A percentile compares a stretch with the other conserved stretches of the same genome.
phyloP scores from a whole-genome alignment of 371 early-diverging fungal species.

The Capniomyces stellatus region DNA sequence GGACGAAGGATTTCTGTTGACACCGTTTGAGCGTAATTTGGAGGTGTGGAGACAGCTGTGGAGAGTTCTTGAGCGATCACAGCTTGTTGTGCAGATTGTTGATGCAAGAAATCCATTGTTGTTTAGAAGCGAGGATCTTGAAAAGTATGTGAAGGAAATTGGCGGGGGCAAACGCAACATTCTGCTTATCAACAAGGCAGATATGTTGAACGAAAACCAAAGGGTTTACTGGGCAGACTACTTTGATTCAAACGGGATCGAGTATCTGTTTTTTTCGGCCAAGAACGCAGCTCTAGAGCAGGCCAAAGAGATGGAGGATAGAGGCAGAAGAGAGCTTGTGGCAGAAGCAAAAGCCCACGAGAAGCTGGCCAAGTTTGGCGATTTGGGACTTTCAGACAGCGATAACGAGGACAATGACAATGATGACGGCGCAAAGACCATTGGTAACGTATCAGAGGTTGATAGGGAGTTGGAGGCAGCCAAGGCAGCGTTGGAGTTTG shows the following conservation, averaged over 20 bases:
- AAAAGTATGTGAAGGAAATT: slow-evolving; percentile 77
- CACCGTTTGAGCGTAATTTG: slow-evolving; percentile 97
- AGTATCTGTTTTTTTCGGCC: slow-evolving; percentile 85
- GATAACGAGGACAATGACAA: slow-evolving; percentile 13
- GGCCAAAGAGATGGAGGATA: slow-evolving; percentile 16
- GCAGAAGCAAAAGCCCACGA: slow-evolving; percentile 10
- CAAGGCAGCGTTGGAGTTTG: not conserved
- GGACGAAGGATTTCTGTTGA: slow-evolving; percentile 71
- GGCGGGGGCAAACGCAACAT: slow-evolving; percentile 64
- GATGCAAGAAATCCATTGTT: slow-evolving; percentile 96
- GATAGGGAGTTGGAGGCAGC: slow-evolving; percentile 5
- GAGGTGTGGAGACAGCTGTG: slow-evolving; percentile 99
- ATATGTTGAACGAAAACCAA: slow-evolving; percentile 72
- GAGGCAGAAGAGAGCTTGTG: slow-evolving; percentile 11
- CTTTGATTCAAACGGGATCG: slow-evolving; percentile 58
- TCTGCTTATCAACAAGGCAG: slow-evolving; percentile 95
- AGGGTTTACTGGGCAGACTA: slow-evolving; percentile 76
- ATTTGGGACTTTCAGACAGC: too few species aligned
- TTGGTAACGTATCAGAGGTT: too few species aligned
- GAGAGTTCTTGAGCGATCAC: slow-evolving; percentile 96
- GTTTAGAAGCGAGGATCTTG: slow-evolving; percentile 87
- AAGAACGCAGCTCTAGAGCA: slow-evolving; percentile 36
- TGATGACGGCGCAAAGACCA: too few species aligned
- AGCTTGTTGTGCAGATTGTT: slow-evolving; percentile 97
- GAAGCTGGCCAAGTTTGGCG: too few species aligned